Conservation (phyloP, 768 basidiomycete genomes). For the Russula emetica region DNA sequence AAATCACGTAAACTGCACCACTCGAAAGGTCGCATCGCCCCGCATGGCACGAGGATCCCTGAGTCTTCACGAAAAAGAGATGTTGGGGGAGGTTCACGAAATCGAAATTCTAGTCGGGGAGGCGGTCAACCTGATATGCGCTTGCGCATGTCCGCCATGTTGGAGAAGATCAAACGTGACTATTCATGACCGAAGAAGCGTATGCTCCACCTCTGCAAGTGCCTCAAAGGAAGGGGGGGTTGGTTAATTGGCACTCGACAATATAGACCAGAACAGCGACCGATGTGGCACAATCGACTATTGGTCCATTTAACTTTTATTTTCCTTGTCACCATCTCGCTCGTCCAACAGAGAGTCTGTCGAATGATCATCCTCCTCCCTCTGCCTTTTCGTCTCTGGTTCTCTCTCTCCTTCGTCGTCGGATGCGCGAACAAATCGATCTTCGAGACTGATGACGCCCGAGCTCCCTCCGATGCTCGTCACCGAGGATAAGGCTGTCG, state of each 20-base stretch:
- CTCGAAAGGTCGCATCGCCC: slow-evolving; percentile 29
- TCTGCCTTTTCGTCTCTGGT: slow-evolving; percentile 25
- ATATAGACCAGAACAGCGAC: background rate
- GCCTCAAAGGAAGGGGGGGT: background rate
- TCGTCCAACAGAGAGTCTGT: slow-evolving; percentile 30
- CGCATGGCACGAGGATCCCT: slow-evolving; percentile 20
- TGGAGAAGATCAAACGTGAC: slow-evolving; percentile 79
- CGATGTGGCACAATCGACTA: background rate
- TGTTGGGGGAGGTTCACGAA: background rate
- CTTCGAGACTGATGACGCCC: slow-evolving; percentile 53
- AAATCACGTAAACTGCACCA: slow-evolving; percentile 44
- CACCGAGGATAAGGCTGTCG: slow-evolving; percentile 63
- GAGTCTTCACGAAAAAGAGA: slow-evolving; percentile 29
- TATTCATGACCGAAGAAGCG: slow-evolving; percentile 33
- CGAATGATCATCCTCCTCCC: slow-evolving; percentile 21
- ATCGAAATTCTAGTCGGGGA: slow-evolving; percentile 39
- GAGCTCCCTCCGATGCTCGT: slow-evolving; percentile 44
- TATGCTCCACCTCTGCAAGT: background rate
- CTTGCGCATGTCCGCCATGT: slow-evolving; percentile 77
- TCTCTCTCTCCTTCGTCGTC: slow-evolving; percentile 19
- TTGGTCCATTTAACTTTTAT: slow-evolving; percentile 37
- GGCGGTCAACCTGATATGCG: slow-evolving; percentile 72
- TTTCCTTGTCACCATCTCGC: slow-evolving; percentile 50
- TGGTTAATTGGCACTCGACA: background rate
- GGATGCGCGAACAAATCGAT: slow-evolving; percentile 56